Percentiles rank a stretch among this genome's conserved stretches.
phyloP scores from a whole-genome alignment of 2,329 filamentous ascomycete genomes.

The Xylaria sp. region DNA sequence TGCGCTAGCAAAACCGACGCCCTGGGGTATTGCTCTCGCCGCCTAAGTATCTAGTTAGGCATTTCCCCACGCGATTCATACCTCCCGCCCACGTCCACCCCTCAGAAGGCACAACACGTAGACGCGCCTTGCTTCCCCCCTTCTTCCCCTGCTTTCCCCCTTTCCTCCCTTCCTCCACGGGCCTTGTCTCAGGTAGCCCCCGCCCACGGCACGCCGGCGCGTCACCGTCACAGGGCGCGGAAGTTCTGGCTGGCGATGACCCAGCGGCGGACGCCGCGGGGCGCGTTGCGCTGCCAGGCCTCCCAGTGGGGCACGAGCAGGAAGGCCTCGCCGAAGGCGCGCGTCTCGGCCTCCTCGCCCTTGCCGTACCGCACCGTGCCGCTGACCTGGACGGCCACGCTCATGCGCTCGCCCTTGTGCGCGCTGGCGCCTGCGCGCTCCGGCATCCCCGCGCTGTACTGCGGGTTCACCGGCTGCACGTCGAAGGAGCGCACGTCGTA shows the following conservation, averaged over 20 bases:
- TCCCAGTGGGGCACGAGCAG: slow-evolving; percentile 79
- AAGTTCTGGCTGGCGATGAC: slow-evolving; percentile 76
- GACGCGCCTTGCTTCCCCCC: background rate
- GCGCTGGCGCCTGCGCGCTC: slow-evolving; percentile 40
- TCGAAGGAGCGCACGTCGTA: slow-evolving; percentile 80
- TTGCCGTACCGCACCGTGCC: slow-evolving; percentile 70
- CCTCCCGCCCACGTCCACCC: too few species aligned
- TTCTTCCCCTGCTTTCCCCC: background rate
- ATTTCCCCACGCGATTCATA: too few species aligned
- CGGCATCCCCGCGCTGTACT: slow-evolving; percentile 61
- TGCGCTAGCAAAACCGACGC: too few species aligned
- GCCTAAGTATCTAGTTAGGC: too few species aligned
- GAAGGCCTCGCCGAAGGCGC: slow-evolving; percentile 79
- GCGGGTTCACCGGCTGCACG: slow-evolving; percentile 75
- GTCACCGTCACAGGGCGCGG: slow-evolving; percentile 48
- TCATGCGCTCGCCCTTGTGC: slow-evolving; percentile 61
- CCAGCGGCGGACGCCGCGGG: slow-evolving; percentile 60
- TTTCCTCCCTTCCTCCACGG: slow-evolving; percentile 18
- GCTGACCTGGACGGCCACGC: slow-evolving; percentile 72
- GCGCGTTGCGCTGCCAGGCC: slow-evolving; percentile 54
- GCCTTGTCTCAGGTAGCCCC: too few species aligned
- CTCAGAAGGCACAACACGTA: too few species aligned
- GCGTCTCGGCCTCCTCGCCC: slow-evolving; percentile 51
- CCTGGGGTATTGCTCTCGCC: too few species aligned
- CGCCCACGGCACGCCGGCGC: too few species aligned